A percentile compares a stretch with the other conserved stretches of the same genome.
Conservation (phyloP, 2,329 filamentous ascomycete genomes). For the Aschersonia sp. region DNA sequence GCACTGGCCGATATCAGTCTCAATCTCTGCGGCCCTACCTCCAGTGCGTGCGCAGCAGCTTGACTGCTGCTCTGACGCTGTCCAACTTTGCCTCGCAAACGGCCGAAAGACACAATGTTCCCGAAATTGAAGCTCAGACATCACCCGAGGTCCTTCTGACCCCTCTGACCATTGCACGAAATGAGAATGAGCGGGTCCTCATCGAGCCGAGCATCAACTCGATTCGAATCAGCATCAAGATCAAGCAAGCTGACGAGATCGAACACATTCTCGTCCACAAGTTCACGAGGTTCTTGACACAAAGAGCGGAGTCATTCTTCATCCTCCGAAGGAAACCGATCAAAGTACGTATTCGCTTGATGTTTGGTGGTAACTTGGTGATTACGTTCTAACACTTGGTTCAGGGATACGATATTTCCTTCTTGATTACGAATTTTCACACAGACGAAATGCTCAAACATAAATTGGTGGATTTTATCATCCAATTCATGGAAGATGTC, state of each 20-base stretch:
- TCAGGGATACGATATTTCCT: slow-evolving; percentile 91
- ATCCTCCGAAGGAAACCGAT: slow-evolving; percentile 90
- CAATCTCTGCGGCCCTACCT: slow-evolving; percentile 96
- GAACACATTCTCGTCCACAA: slow-evolving; percentile 97
- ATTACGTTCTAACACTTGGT: slow-evolving; percentile 4
- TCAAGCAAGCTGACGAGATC: slow-evolving; percentile 99
- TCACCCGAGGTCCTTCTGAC: slow-evolving; percentile 91
- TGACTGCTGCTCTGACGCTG: slow-evolving; percentile 76
- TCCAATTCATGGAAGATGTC: slow-evolving; percentile 99
- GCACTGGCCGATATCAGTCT: slow-evolving; percentile 41
- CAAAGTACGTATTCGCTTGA: slow-evolving; percentile 42
- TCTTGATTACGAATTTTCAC: slow-evolving; percentile 96
- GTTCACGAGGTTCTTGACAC: slow-evolving; percentile 91
- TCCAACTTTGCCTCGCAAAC: slow-evolving; percentile 97
- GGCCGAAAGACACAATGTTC: slow-evolving; percentile 93
- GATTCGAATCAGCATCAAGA: slow-evolving; percentile 92
- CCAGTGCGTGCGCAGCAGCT: slow-evolving; percentile 84
- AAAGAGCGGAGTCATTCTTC: slow-evolving; percentile 93
- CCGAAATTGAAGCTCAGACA: slow-evolving; percentile 84
- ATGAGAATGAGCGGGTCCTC: slow-evolving; percentile 92
- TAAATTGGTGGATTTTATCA: slow-evolving; percentile 97
- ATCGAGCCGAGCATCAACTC: slow-evolving; percentile 97
- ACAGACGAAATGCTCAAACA: slow-evolving; percentile 98
- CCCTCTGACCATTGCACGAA: slow-evolving; percentile 78
- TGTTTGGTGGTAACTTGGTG: not conserved